Percentiles rank a stretch among this genome's conserved stretches.
phyloP scores from a whole-genome alignment of 306 rosid genomes.

The Fagus sylvatica region DNA sequence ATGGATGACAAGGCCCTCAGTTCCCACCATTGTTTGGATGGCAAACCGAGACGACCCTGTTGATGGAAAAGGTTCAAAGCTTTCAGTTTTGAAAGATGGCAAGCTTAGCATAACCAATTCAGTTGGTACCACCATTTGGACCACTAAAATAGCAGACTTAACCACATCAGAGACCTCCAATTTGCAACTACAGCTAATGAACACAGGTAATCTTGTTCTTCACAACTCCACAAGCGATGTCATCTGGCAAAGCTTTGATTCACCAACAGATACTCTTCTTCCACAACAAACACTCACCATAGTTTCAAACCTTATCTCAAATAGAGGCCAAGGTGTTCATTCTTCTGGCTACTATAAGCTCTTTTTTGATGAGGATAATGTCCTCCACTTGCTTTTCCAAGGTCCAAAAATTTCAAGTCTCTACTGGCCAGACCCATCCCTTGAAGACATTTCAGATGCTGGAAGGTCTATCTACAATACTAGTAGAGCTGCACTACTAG shows the following conservation, averaged over 20 bases:
- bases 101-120: conserved; percentile 46
- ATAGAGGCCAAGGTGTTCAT: conserved; percentile 24
- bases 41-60: conserved; percentile 56
- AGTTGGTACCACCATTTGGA: conserved; percentile 36
- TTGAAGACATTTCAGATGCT: not conserved
- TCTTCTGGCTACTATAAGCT: conserved; percentile 46
- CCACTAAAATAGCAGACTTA: conserved; percentile 6
- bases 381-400: conserved; percentile 31
- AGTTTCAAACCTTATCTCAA: conserved; percentile 20
- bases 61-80: conserved; percentile 43
- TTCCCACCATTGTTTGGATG: conserved; percentile 50
- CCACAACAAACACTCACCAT: conserved; percentile 37
- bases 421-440: conserved; percentile 39
- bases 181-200: conserved; percentile 17
- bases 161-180: conserved; percentile 8
- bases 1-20: conserved; percentile 34
- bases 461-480: conserved; percentile 37
- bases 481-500: conserved; percentile 24
- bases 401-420: conserved; percentile 27
- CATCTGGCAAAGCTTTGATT: conserved; percentile 57
- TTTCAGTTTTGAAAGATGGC: conserved; percentile 39
- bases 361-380: conserved; percentile 46
- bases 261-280: conserved; percentile 54
- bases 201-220: conserved; percentile 50
- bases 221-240: not conserved